Evolutionary conservation across 2,329 filamentous ascomycete species (phyloP).

Genomic region (Periconia digitata): DNA sequence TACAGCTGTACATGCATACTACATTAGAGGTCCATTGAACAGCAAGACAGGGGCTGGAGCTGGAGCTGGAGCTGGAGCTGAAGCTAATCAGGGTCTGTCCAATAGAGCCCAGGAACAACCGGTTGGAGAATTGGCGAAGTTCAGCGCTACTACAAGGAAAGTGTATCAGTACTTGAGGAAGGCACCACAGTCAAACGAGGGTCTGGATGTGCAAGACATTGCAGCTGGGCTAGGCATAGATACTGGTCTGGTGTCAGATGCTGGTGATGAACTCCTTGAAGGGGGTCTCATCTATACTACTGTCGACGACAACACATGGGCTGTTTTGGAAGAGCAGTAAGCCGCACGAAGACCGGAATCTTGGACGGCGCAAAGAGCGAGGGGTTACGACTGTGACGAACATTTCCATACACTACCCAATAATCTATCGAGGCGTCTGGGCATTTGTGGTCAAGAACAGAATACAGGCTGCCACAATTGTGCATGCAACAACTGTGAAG

Average conservation of each 20-base stretch:
- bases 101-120: slow-evolving; percentile 16
- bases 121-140: slow-evolving; percentile 33
- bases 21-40: slow-evolving; percentile 67
- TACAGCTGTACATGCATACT: slow-evolving; percentile 82
- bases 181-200: slow-evolving; percentile 74
- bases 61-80: slow-evolving; percentile 14
- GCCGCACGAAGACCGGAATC: neutral
- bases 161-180: slow-evolving; percentile 72
- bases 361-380: neutral
- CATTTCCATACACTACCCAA: neutral
- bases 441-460: slow-evolving; percentile 46
- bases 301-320: slow-evolving; percentile 90
- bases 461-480: slow-evolving; percentile 46
- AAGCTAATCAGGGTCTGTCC: slow-evolving; percentile 33
- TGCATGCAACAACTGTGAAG: slow-evolving; percentile 43
- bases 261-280: slow-evolving; percentile 77
- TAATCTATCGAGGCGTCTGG: slow-evolving; percentile 17
- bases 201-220: slow-evolving; percentile 78
- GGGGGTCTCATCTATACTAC: slow-evolving; percentile 84
- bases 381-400: neutral
- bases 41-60: slow-evolving; percentile 38
- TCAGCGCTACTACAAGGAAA: slow-evolving; percentile 62
- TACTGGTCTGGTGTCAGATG: slow-evolving; percentile 69
- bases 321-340: slow-evolving; percentile 66
- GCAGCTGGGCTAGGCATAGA: slow-evolving; percentile 66